phyloP scores from a whole-genome alignment of 2,329 filamentous ascomycete species.

The Capronia americana region DNA sequence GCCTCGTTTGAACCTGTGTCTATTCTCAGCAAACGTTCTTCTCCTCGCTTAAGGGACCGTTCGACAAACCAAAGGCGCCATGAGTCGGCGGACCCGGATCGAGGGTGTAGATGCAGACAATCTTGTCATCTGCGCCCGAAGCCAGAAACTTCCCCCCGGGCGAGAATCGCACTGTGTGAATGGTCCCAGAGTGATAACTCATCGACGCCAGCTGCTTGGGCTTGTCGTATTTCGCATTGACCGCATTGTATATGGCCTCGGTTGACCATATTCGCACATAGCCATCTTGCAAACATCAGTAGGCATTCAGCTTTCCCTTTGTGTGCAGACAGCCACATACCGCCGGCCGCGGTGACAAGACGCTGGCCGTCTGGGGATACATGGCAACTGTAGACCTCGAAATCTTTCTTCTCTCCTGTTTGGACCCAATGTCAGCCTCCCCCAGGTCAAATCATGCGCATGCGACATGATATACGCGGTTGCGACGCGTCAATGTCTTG shows the following conservation, averaged over 20 bases:
- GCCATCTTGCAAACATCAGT: conserved; percentile 67
- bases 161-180: conserved; percentile 96
- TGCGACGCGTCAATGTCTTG: conserved; percentile 29
- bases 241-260: conserved; percentile 84
- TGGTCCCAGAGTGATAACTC: conserved; percentile 97
- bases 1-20: conserved; percentile 77
- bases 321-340: conserved; percentile 55
- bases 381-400: conserved; percentile 98
- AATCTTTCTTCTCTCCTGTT: conserved; percentile 92
- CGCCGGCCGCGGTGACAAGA: conserved; percentile 91
- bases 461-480: conserved; percentile 33
- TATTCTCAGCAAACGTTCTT: conserved; percentile 31
- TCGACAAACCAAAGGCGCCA: conserved; percentile 74
- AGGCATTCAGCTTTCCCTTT: neutral
- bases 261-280: conserved; percentile 98
- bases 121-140: conserved; percentile 97
- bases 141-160: conserved; percentile 94
- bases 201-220: conserved; percentile 96
- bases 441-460: neutral
- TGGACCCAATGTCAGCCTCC: conserved; percentile 30
- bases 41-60: conserved; percentile 2
- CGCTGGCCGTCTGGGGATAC: conserved; percentile 92
- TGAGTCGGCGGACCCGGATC: conserved; percentile 80
- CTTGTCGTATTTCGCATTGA: conserved; percentile 72
- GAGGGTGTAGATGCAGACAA: conserved; percentile 94